Conservation (phyloP, 228 moss, liverwort and hornwort species). For the Sphagnum magellanicum region DNA sequence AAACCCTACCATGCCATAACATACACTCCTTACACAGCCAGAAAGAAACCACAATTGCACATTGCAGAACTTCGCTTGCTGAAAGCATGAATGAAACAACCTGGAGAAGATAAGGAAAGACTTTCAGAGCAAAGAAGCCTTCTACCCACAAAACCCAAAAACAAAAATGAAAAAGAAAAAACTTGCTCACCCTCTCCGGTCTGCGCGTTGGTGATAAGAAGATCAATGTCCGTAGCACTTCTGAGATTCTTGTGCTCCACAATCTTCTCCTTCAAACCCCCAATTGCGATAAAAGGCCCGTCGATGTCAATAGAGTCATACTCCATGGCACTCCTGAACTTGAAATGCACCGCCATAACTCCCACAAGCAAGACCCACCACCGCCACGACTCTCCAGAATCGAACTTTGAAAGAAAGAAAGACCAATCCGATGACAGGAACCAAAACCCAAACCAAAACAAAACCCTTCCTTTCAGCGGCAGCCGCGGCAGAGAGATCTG, state of each 20-base stretch:
- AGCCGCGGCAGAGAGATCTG: no score
- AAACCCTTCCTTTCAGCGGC: no score
- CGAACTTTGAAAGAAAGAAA: no score
- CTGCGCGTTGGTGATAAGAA: slow-evolving; percentile 93
- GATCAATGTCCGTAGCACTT: slow-evolving; percentile 80
- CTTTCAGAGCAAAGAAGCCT: neutral
- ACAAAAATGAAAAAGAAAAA: neutral
- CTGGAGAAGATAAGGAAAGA: no score
- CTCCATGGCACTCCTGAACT: slow-evolving; percentile 96
- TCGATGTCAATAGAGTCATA: slow-evolving; percentile 91
- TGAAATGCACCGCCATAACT: slow-evolving; percentile 88
- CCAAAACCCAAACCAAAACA: no score
- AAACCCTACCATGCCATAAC: no score
- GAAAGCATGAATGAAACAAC: no score
- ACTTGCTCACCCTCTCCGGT: slow-evolving; percentile 67
- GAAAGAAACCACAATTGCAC: no score
- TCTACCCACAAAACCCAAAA: neutral
- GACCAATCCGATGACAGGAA: no score
- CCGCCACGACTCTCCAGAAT: no score
- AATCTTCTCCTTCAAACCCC: slow-evolving; percentile 80
- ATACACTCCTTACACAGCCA: no score
- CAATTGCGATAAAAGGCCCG: slow-evolving; percentile 83
- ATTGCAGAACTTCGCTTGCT: no score
- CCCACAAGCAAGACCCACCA: neutral
- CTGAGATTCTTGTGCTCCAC: slow-evolving; percentile 89